Evolutionary conservation across 352 stramenopile species (phyloP), one percentile per base, ranked within the genome.

Genomic region (Plasmopara muralis): DNA sequence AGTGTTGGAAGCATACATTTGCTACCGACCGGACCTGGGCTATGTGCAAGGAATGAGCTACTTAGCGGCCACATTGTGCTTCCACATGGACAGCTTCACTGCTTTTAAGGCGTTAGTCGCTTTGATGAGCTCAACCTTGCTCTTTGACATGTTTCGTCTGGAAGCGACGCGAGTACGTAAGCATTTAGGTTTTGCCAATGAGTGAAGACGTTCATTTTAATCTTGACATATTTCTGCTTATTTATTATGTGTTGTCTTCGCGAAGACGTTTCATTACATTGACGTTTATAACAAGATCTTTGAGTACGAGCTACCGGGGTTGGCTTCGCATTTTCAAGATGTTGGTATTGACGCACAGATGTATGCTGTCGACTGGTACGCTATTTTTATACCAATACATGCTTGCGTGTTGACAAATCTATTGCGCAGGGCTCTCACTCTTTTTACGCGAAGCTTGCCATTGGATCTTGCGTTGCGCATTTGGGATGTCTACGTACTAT

Each of bases 11-110:
- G 81, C 83, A 6, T 93, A 93, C 57, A 89, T 84, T 29, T 93
- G 83, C 66, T 93, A 93, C 45, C 78, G 83, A 1, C 83, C 83
- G 0, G 83, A 93, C 42, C 57, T 93, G 14, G 83, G 83, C 8
- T 93, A 93, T 51, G 81, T 93, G 9, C 83, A 93, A 57, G 83
- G 83, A 30, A 93, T 93, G 83, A 92, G 81, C 59, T 93, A 93
- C 41, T 62, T 93, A n/a, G 83, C 83, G 5, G 83, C 83, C 8
- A 72, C 77, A 6, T 43, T 93, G 38, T 93, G 83, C 54, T 86
- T 93, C 44, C 83, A 93, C 60, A 88, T 93, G 78, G 83, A 93
- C 55, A 90, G 76, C 62, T 93, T 92, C 49, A 81, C 79, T 44
- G 83, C 83, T 37, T 93, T 93, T 61, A 90, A 90, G 60, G 81